phyloP scores from a whole-genome alignment of 2,329 filamentous ascomycete genomes.

The Didymella pinodella region DNA sequence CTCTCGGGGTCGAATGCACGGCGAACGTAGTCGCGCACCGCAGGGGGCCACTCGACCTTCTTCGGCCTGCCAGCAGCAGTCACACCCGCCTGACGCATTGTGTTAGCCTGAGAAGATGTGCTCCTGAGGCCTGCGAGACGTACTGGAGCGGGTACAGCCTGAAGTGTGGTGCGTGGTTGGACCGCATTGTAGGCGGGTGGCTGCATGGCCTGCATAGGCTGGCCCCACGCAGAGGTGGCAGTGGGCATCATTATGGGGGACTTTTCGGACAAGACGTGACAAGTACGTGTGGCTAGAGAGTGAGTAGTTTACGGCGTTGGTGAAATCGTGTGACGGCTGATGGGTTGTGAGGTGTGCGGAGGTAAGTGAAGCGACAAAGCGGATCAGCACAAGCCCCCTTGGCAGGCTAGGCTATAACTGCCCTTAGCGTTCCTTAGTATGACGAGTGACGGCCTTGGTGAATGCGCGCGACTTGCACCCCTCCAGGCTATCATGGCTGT shows the following conservation, averaged over 20 bases:
- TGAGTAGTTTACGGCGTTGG: slow-evolving; percentile 27
- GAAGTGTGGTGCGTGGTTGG: slow-evolving; percentile 53
- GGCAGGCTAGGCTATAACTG: slow-evolving; percentile 20
- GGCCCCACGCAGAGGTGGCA: slow-evolving; percentile 38
- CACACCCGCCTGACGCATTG: slow-evolving; percentile 27
- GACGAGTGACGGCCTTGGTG: slow-evolving; percentile 32
- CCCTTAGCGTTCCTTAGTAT: slow-evolving; percentile 24
- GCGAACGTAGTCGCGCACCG: slow-evolving; percentile 88
- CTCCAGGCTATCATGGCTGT: slow-evolving; percentile 26
- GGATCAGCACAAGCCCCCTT: slow-evolving; percentile 22
- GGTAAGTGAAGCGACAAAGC: slow-evolving; percentile 33
- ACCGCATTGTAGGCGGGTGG: slow-evolving; percentile 57
- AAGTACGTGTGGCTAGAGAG: slow-evolving; percentile 19
- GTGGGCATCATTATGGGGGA: slow-evolving; percentile 38
- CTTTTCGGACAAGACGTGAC: slow-evolving; percentile 13
- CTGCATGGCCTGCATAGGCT: slow-evolving; percentile 37
- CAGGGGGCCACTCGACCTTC: slow-evolving; percentile 80
- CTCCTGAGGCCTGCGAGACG: slow-evolving; percentile 14
- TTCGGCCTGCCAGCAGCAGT: slow-evolving; percentile 50
- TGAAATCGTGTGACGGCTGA: slow-evolving; percentile 9
- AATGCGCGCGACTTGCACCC: slow-evolving; percentile 13
- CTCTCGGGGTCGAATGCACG: slow-evolving; percentile 83
- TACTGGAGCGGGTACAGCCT: slow-evolving; percentile 33
- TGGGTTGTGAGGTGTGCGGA: slow-evolving; percentile 23
- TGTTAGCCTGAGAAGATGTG: slow-evolving; percentile 24